Evolutionary conservation across 768 basidiomycete genomes (phyloP).

Genomic region (Psilocybe cyanescens): DNA sequence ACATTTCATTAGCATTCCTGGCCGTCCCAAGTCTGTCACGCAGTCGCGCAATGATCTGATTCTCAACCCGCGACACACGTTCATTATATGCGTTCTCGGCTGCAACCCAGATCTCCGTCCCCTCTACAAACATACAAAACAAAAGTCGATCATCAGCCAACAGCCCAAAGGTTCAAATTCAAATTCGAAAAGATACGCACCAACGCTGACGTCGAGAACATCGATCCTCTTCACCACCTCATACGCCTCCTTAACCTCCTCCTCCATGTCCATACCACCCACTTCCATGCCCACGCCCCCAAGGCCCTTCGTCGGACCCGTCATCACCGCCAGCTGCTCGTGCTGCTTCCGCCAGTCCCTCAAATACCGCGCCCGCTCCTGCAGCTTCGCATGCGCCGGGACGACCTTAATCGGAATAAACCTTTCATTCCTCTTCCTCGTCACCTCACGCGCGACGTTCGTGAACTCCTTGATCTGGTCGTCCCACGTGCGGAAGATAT

Average conservation of each 20-base stretch:
- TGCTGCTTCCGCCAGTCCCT: slow-evolving; percentile 96
- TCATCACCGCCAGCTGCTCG: slow-evolving; percentile 97
- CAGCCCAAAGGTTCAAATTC: not conserved
- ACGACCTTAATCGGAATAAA: slow-evolving; percentile 97
- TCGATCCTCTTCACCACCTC: slow-evolving; percentile 98
- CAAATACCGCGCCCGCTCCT: slow-evolving; percentile 86
- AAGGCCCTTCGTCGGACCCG: slow-evolving; percentile 88
- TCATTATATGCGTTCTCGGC: slow-evolving; percentile 99
- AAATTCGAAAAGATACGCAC: slow-evolving; percentile 44
- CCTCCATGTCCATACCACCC: slow-evolving; percentile 96
- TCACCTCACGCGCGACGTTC: slow-evolving; percentile 91
- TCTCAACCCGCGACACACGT: slow-evolving; percentile 95
- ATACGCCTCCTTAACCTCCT: slow-evolving; percentile 95
- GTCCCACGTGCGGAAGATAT: slow-evolving; percentile 88
- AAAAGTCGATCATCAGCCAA: not conserved
- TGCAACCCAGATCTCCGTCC: slow-evolving; percentile 96
- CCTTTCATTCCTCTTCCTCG: slow-evolving; percentile 84
- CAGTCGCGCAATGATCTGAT: slow-evolving; percentile 94
- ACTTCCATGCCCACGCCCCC: slow-evolving; percentile 72
- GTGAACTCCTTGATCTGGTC: slow-evolving; percentile 91
- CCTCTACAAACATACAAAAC: slow-evolving; percentile 55
- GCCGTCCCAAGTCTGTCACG: slow-evolving; percentile 94
- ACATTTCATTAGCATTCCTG: slow-evolving; percentile 99
- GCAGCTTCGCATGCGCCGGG: slow-evolving; percentile 88
- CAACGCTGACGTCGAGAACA: slow-evolving; percentile 90